Evolutionary conservation across 306 rosid species (phyloP).

Genomic region (Hippophae gyantsensis): DNA sequence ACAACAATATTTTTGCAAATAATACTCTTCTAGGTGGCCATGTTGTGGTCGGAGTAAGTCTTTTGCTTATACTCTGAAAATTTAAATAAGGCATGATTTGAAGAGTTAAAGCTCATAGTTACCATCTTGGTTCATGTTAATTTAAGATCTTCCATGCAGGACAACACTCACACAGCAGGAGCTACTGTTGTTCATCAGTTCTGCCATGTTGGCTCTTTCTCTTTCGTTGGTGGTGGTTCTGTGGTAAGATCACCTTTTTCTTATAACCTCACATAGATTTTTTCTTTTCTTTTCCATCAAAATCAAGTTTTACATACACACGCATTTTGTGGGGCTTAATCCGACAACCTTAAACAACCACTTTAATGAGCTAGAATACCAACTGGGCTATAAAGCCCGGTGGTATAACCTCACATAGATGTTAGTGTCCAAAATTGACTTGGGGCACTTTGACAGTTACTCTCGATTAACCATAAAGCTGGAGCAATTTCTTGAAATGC

Average conservation of each 20-base stretch:
- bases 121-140: slow-evolving; percentile 14
- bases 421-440: slow-evolving; percentile 1
- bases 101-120: not conserved
- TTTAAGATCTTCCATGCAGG: slow-evolving; percentile 43
- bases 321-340: too few species aligned
- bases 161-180: slow-evolving; percentile 82
- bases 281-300: too few species aligned
- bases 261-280: not conserved
- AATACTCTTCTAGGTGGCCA: slow-evolving; percentile 86
- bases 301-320: too few species aligned
- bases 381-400: too few species aligned
- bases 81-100: not conserved
- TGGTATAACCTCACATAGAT: not conserved
- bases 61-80: slow-evolving; percentile 3
- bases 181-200: slow-evolving; percentile 79
- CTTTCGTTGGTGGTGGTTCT: slow-evolving; percentile 88
- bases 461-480: not conserved
- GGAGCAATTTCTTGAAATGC: slow-evolving; percentile 9
- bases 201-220: slow-evolving; percentile 75
- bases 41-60: slow-evolving; percentile 75
- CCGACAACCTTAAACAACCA: too few species aligned
- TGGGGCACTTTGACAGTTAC: slow-evolving; percentile 1
- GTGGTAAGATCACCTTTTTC: slow-evolving; percentile 51
- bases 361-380: too few species aligned
- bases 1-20: slow-evolving; percentile 71